Base-by-base conservation (phyloP, 441 rosid species). In the Erodium texanum region DNA sequence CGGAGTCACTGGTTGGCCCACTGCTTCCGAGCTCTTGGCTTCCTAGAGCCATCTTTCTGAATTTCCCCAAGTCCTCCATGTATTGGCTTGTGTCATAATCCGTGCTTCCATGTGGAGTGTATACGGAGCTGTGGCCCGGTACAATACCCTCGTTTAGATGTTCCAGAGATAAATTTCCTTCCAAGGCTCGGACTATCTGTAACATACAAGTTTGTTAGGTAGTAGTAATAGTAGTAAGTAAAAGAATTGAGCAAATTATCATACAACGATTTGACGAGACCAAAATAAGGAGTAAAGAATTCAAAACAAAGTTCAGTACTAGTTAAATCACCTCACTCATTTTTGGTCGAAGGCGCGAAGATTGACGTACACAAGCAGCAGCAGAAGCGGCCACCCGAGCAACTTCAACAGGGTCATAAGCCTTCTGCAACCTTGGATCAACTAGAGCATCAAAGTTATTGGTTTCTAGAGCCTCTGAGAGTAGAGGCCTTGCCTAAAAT, bases 101-200 rank as follows among this genome's bases (percentile, higher is more conserved):
- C 0, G 96, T 83, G 81, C 92, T 89, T 56, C 87, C 89, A 14
- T 80, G 69, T 18, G 92, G 89, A 29, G 97, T 78, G 71, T 84
- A 84, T 2, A 81, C 70, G 7, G 77, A 81, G 84, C 90, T 86
- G 9, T 87, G 83, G 48, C 98, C 98, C 0, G 98, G 99, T 80
- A 86, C 81, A 22, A 85, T 83, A 69, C 92, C 96, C 80, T 87
- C 97, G 56, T 87, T 84, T 3, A 92, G 85, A 73, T 94, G 97
- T 0, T 89, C 77, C 12, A 94, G 72, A 2, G 96, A 87, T 54
- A 82, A 84, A 0, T 86, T 89, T 66, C 98, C 99, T 79, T 94
- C 98, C 45, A 94, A 71, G 24, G 96, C 90, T 19, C 96, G 89
- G 29, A 94, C 98, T 38, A 92, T 85, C 99, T 94, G 94, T 78